phyloP scores from a whole-genome alignment of 2,329 filamentous ascomycete species.

The Moelleriella libera region DNA sequence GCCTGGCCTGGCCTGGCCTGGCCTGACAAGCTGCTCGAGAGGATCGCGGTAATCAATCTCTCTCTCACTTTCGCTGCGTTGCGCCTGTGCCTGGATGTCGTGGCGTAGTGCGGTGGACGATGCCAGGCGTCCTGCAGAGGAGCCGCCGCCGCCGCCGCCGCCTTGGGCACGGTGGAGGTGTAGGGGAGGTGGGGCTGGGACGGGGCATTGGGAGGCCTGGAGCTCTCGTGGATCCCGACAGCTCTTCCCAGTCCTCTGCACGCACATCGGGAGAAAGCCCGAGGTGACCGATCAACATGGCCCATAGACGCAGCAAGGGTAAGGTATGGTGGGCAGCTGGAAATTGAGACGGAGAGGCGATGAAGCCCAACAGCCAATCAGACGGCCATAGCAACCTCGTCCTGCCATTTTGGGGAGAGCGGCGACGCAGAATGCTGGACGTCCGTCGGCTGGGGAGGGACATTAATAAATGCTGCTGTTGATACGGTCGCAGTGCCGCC shows the following conservation, averaged over 20 bases:
- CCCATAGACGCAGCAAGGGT: background rate
- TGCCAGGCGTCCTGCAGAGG: background rate
- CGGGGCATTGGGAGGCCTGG: background rate
- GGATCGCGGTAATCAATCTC: background rate
- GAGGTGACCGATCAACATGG: background rate
- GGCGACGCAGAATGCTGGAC: background rate
- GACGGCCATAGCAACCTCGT: background rate
- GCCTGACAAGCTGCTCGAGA: background rate
- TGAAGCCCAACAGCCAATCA: background rate
- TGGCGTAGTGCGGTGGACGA: background rate
- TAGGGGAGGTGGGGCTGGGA: background rate
- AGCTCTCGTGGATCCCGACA: slow-evolving; percentile 1
- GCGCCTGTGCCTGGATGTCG: background rate
- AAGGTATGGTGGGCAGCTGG: background rate
- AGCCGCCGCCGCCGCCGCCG: no score
- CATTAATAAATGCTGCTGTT: background rate
- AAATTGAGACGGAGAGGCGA: no score
- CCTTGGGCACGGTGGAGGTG: no score
- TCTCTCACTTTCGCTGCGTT: background rate
- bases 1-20: no score
- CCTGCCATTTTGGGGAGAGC: background rate
- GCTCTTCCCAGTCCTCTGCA: background rate
- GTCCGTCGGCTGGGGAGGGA: background rate
- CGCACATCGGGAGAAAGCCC: background rate
- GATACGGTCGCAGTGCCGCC: background rate